Evolutionary conservation across 805 yeast genomes (phyloP).

Genomic region (Diddensiella transvaalensis): DNA sequence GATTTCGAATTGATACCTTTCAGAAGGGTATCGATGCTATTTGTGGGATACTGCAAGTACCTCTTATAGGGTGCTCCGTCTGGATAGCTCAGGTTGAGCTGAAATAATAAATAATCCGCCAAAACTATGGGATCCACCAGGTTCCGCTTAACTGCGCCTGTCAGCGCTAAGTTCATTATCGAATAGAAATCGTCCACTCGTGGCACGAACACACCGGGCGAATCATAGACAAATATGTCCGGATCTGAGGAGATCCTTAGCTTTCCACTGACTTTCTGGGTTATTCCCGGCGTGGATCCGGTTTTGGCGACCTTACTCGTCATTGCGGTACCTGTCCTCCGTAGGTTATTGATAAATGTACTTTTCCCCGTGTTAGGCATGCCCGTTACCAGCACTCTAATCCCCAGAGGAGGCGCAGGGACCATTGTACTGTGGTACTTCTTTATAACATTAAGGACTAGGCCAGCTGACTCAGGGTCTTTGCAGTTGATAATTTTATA

Average conservation of each 20-base stretch:
- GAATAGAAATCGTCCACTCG: slow-evolving; percentile 58
- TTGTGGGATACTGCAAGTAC: slow-evolving; percentile 61
- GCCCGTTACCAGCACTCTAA: slow-evolving; percentile 74
- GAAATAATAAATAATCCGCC: slow-evolving; percentile 77
- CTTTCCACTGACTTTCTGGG: slow-evolving; percentile 71
- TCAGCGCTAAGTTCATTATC: slow-evolving; percentile 69
- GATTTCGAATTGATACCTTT: neutral
- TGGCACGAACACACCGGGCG: slow-evolving; percentile 92
- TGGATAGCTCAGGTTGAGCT: slow-evolving; percentile 49
- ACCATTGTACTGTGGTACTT: slow-evolving; percentile 41
- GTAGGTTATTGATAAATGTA: slow-evolving; percentile 70
- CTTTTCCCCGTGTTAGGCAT: slow-evolving; percentile 99
- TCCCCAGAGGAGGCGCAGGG: slow-evolving; percentile 82
- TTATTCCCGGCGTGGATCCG: slow-evolving; percentile 89
- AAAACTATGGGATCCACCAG: slow-evolving; percentile 79
- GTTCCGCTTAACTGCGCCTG: slow-evolving; percentile 68
- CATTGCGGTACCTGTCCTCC: slow-evolving; percentile 42
- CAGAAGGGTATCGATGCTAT: slow-evolving; percentile 57
- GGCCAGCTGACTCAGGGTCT: slow-evolving; percentile 45
- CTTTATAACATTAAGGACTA: slow-evolving; percentile 48
- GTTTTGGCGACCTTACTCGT: slow-evolving; percentile 69
- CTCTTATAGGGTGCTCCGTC: slow-evolving; percentile 38
- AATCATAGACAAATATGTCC: slow-evolving; percentile 70
- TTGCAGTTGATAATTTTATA: slow-evolving; percentile 60
- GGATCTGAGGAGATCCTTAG: slow-evolving; percentile 62